These are phyloP conservation scores for Trypethelium eluteriae DNA, from an alignment of 495 filamentous ascomycete species.

Conservation along the genomic window DNA sequence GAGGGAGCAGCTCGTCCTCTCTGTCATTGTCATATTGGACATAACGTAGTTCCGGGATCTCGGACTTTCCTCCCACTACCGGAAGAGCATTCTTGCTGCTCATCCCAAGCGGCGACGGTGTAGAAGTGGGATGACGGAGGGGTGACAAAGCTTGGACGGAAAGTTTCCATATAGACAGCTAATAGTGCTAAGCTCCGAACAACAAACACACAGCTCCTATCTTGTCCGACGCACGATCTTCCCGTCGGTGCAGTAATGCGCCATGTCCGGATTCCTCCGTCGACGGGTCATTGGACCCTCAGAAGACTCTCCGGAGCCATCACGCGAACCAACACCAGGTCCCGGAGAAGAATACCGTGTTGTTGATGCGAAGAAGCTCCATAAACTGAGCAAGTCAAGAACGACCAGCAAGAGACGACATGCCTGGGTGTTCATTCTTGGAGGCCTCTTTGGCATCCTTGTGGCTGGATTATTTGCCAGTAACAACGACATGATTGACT, in stretches of 20 bases:
- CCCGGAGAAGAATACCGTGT: conserved; percentile 25
- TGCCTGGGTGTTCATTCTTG: conserved; percentile 72
- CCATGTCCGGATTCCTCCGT: not conserved
- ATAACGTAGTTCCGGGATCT: conserved; percentile 57
- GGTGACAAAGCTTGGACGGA: not conserved
- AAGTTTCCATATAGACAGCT: not conserved
- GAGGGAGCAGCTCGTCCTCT: conserved; percentile 72
- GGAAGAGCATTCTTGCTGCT: conserved; percentile 3
- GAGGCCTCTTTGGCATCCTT: conserved; percentile 74
- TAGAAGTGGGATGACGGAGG: conserved; percentile 1
- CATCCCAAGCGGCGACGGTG: conserved; percentile 1
- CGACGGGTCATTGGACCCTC: not conserved
- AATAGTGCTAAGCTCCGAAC: not conserved
- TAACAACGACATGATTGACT: conserved; percentile 72
- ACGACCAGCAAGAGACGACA: conserved; percentile 57
- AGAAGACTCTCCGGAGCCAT: conserved; percentile 14
- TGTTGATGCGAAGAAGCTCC: conserved; percentile 31
- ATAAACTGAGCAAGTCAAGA: conserved; percentile 39
- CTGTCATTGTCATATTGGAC: conserved; percentile 72
- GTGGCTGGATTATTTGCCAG: conserved; percentile 77
- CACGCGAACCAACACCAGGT: conserved; percentile 23
- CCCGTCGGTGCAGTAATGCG: not conserved
- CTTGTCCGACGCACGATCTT: not conserved
- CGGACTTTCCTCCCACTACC: not conserved
- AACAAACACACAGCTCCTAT: not conserved